Percentiles rank a stretch among this genome's conserved stretches.
Evolutionary conservation across 2,329 filamentous ascomycete species (phyloP).

Genomic region (Ascocoryne sarcoides): DNA sequence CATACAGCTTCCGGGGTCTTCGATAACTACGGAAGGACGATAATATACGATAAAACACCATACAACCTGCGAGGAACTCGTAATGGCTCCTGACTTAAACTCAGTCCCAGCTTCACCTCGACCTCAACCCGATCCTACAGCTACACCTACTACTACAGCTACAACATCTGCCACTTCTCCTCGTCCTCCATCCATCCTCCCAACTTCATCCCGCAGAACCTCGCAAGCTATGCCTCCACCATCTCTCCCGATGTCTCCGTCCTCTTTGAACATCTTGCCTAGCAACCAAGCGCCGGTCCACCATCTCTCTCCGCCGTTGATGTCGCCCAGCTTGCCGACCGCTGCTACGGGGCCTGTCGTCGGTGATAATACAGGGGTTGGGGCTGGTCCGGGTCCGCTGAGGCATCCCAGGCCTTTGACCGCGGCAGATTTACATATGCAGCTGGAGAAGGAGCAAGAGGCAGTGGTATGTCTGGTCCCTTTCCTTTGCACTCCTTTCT

Average conservation of each 20-base stretch:
- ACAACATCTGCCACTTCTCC: not conserved
- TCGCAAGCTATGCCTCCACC: not conserved
- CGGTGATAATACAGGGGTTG: slow-evolving; percentile 37
- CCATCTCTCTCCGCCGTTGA: not conserved
- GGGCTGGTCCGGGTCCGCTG: slow-evolving; percentile 59
- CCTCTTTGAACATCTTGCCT: slow-evolving; percentile 1
- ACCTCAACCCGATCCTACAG: slow-evolving; percentile 10
- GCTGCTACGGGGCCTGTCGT: not conserved
- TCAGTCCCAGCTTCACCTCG: slow-evolving; percentile 27
- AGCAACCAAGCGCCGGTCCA: slow-evolving; percentile 2
- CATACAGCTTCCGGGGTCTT: too few species aligned
- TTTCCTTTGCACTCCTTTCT: not conserved
- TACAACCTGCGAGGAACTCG: too few species aligned
- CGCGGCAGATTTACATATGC: slow-evolving; percentile 76
- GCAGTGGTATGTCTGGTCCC: slow-evolving; percentile 57
- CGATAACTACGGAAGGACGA: too few species aligned
- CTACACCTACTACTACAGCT: not conserved
- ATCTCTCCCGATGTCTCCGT: not conserved
- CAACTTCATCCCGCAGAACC: not conserved
- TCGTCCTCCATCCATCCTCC: not conserved
- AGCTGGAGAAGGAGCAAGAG: slow-evolving; percentile 93
- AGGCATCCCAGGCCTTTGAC: slow-evolving; percentile 84
- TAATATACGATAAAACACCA: too few species aligned
- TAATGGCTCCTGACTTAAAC: slow-evolving; percentile 30
- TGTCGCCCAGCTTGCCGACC: not conserved